A percentile compares a stretch with the other conserved stretches of the same genome.
phyloP scores from a whole-genome alignment of 148 eudicot genomes.

The Heliosperma pusillum region DNA sequence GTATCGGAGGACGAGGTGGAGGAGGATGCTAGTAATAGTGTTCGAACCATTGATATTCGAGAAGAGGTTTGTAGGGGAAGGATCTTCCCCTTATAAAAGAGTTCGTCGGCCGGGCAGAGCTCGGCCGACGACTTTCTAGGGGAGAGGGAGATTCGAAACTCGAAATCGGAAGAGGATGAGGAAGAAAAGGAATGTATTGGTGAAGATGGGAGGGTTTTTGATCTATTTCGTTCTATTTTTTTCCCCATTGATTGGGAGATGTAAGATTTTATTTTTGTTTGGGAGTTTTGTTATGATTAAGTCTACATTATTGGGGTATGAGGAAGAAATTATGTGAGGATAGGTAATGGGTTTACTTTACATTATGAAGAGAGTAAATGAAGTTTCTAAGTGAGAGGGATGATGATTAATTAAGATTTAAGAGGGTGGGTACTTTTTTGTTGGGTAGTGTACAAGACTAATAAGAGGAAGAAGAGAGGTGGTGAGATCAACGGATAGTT shows the following conservation, averaged over 20 bases:
- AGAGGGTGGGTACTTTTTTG: background rate
- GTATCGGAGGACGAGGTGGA: slow-evolving; percentile 45
- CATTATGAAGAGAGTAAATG: background rate
- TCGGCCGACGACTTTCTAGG: slow-evolving; percentile 66
- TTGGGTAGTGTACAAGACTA: background rate
- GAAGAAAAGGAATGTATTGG: slow-evolving; percentile 67
- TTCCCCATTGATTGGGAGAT: slow-evolving; percentile 42
- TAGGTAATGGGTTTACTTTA: slow-evolving; percentile 4
- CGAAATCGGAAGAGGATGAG: slow-evolving; percentile 73
- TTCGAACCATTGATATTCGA: slow-evolving; percentile 75
- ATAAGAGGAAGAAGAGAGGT: too few relatives aligned
- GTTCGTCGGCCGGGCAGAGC: slow-evolving; percentile 84
- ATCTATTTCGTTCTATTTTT: slow-evolving; percentile 25
- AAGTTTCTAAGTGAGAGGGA: slow-evolving; percentile 9
- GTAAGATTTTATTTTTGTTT: background rate
- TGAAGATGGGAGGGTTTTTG: slow-evolving; percentile 80
- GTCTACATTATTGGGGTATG: background rate
- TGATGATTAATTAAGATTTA: background rate
- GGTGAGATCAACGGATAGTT: too few relatives aligned
- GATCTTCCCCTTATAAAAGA: slow-evolving; percentile 86
- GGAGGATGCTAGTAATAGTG: slow-evolving; percentile 58
- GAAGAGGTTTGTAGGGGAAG: slow-evolving; percentile 82
- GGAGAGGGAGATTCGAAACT: slow-evolving; percentile 63
- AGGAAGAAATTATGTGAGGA: slow-evolving; percentile 5
- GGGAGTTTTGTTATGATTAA: background rate